phyloP scores from a whole-genome alignment of 345 rosid species.

The Syzygium grande region DNA sequence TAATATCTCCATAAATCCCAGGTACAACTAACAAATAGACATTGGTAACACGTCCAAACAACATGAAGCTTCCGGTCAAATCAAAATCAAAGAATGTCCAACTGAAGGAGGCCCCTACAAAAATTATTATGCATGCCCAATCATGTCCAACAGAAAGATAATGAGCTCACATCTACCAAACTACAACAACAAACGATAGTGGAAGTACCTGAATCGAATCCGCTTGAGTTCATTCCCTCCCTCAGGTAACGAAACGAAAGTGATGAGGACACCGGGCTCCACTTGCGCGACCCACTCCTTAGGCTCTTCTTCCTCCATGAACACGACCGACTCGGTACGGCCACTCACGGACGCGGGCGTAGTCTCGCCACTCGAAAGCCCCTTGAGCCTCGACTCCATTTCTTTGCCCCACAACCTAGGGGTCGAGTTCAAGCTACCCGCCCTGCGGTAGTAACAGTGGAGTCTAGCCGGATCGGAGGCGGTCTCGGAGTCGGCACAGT shows the following conservation, averaged over 20 bases:
- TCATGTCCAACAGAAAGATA: background rate
- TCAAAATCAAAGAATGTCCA: background rate
- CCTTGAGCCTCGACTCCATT: conserved; percentile 75
- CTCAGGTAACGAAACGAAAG: conserved; percentile 76
- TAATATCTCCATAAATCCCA: background rate
- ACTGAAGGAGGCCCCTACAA: background rate
- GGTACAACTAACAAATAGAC: background rate
- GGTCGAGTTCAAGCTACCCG: conserved; percentile 60
- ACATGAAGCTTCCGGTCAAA: background rate
- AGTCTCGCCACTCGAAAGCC: conserved; percentile 82
- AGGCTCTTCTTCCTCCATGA: conserved; percentile 87
- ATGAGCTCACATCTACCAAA: conserved; percentile 4
- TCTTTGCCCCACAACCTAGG: conserved; percentile 70
- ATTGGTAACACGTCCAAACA: background rate
- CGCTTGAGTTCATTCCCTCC: conserved; percentile 95
- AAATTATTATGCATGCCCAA: background rate
- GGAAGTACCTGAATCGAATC: conserved; percentile 82
- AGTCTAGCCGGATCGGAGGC: conserved; percentile 65
- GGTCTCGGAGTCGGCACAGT: conserved; percentile 48
- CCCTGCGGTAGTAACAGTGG: conserved; percentile 57
- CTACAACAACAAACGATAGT: background rate
- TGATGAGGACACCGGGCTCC: conserved; percentile 97
- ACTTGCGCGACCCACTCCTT: conserved; percentile 99
- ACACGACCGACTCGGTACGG: conserved; percentile 67
- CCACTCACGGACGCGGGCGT: conserved; percentile 83